Conservation (phyloP, 2,329 filamentous ascomycete species). For the Lecanicillium sp. region DNA sequence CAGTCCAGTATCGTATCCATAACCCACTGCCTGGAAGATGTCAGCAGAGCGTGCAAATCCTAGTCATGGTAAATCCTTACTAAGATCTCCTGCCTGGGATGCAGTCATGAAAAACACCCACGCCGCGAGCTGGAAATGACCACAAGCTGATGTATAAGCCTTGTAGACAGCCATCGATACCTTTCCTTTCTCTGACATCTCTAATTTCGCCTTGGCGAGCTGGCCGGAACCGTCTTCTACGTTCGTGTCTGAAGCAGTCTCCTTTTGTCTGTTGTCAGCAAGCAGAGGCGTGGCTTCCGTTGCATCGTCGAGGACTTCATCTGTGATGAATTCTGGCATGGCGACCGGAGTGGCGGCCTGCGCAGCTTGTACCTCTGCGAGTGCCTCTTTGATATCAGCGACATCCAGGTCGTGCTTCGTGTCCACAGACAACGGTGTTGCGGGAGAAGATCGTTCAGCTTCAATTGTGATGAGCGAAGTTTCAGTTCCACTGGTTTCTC, state of each 20-base stretch:
- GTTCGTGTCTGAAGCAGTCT: conserved; percentile 43
- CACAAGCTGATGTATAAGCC: conserved; percentile 85
- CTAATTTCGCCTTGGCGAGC: conserved; percentile 73
- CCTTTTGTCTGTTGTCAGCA: conserved; percentile 55
- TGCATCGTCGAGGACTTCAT: conserved; percentile 68
- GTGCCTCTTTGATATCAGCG: conserved; percentile 64
- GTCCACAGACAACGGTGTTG: conserved; percentile 18
- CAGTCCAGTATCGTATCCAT: conserved; percentile 84
- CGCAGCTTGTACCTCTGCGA: conserved; percentile 63
- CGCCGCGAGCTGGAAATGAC: conserved; percentile 66
- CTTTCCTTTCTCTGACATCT: conserved; percentile 79
- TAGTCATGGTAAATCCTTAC: conserved; percentile 30
- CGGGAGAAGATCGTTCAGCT: conserved; percentile 42
- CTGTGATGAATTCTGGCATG: conserved; percentile 55
- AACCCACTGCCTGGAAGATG: conserved; percentile 55
- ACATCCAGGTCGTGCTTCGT: conserved; percentile 49
- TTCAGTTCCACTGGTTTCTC: conserved; percentile 27
- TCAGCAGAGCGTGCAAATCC: conserved; percentile 6
- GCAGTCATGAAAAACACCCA: conserved; percentile 67
- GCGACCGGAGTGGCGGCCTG: conserved; percentile 37
- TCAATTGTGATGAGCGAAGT: conserved; percentile 31
- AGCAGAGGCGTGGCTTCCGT: conserved; percentile 79
- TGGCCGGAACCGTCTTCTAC: conserved; percentile 62
- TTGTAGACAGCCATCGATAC: conserved; percentile 83
- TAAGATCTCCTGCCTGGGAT: conserved; percentile 73